phyloP scores from a whole-genome alignment of 2,329 filamentous ascomycete genomes.

The Colletotrichum kahawae region DNA sequence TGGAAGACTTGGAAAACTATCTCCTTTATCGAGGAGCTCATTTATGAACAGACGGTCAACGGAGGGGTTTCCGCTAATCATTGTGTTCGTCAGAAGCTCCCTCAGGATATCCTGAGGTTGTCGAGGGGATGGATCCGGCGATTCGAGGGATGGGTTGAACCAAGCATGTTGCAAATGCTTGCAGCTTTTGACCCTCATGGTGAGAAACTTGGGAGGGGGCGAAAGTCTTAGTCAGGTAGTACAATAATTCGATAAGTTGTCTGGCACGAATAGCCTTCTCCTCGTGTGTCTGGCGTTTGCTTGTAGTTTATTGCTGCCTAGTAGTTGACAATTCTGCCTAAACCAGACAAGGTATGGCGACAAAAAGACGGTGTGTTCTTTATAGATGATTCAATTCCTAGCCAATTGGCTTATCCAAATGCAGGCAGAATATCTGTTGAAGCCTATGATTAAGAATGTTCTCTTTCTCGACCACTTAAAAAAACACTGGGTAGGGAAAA shows the following conservation, averaged over 20 bases:
- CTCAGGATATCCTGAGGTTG: background rate
- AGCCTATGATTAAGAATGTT: no score
- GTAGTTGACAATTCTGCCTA: background rate
- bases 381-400: background rate
- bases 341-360: background rate
- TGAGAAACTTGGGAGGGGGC: background rate
- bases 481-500: no score
- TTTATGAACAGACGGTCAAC: background rate
- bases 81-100: background rate
- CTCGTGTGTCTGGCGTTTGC: background rate
- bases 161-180: background rate
- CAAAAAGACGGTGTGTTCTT: background rate
- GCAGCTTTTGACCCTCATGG: background rate
- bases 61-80: background rate
- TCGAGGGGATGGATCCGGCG: background rate
- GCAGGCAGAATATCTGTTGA: no score
- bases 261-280: background rate
- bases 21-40: background rate
- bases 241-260: background rate
- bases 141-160: background rate
- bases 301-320: background rate
- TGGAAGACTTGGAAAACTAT: background rate
- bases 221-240: background rate
- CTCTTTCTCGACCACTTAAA: no score
- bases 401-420: no score